Evolutionary conservation across 2,329 filamentous ascomycete species (phyloP).

Genomic region (Diaporthe sp.): DNA sequence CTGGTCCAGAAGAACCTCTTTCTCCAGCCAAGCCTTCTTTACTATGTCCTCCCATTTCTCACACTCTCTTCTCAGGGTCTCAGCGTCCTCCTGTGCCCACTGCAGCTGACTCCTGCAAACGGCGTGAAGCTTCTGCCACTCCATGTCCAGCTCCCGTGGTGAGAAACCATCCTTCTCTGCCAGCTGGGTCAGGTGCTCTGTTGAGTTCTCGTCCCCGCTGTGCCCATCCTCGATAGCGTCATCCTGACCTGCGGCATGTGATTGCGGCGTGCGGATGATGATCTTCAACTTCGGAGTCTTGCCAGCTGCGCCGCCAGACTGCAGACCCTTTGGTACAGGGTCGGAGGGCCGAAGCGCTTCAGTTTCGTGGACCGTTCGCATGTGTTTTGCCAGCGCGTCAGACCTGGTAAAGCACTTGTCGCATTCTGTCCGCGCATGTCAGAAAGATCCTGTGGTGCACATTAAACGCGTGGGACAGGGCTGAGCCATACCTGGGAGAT

Average conservation of each 20-base stretch:
- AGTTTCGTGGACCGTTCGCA: conserved; percentile 98
- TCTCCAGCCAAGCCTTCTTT: conserved; percentile 80
- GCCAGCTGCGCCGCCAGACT: conserved; percentile 52
- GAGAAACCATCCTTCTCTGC: conserved; percentile 72
- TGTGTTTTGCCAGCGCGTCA: conserved; percentile 96
- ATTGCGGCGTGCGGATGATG: conserved; percentile 70
- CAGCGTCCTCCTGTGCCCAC: conserved; percentile 77
- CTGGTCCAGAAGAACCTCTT: conserved; percentile 82
- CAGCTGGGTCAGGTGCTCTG: conserved; percentile 68
- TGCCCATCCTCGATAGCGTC: conserved; percentile 58
- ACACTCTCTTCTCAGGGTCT: conserved; percentile 72
- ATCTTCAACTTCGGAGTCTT: conserved; percentile 69
- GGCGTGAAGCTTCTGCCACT: conserved; percentile 69
- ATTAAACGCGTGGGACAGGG: neutral
- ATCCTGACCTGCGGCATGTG: conserved; percentile 67
- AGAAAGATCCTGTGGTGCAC: neutral
- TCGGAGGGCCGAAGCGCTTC: conserved; percentile 88
- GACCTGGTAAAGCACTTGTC: conserved; percentile 96
- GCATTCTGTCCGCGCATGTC: conserved; percentile 73
- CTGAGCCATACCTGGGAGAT: conserved; percentile 78
- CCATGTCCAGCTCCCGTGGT: conserved; percentile 70
- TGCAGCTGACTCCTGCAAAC: conserved; percentile 78
- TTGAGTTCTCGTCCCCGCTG: conserved; percentile 64
- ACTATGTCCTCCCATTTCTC: conserved; percentile 74
- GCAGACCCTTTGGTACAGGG: conserved; percentile 77